Conservation (phyloP, 1,284 basidiomycete genomes). For the Ceratobasidium sp. region DNA sequence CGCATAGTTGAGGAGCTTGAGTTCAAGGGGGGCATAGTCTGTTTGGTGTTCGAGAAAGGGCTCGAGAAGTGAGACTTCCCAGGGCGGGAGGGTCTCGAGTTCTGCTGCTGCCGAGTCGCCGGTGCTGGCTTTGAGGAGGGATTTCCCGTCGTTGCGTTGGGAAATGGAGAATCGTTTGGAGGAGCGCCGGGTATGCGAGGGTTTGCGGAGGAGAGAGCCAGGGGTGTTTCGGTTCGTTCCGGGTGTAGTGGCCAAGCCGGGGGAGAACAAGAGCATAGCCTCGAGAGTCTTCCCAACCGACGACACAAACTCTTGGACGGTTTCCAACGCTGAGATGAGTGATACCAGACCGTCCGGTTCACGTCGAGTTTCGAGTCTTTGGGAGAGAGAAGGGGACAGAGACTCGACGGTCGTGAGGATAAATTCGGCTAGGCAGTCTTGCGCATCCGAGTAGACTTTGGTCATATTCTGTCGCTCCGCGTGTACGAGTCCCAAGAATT, state of each 20-base stretch:
- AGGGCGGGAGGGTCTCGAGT: slow-evolving; percentile 59
- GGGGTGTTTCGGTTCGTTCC: slow-evolving; percentile 27
- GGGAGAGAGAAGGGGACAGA: slow-evolving; percentile 83
- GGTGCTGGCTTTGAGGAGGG: slow-evolving; percentile 35
- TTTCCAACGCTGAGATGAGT: slow-evolving; percentile 76
- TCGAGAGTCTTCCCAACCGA: slow-evolving; percentile 81
- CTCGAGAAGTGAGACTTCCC: slow-evolving; percentile 92
- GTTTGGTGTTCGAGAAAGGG: slow-evolving; percentile 91
- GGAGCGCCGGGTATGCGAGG: slow-evolving; percentile 54
- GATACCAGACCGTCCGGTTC: slow-evolving; percentile 77
- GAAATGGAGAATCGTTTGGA: slow-evolving; percentile 53
- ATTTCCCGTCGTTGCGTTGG: slow-evolving; percentile 57
- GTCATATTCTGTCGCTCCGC: slow-evolving; percentile 81
- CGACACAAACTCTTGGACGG: slow-evolving; percentile 84
- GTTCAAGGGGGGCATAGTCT: slow-evolving; percentile 84
- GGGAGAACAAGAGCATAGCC: slow-evolving; percentile 65
- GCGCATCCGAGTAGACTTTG: slow-evolving; percentile 84
- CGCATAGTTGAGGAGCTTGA: slow-evolving; percentile 71
- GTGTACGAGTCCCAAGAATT: slow-evolving; percentile 75
- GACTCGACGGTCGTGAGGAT: slow-evolving; percentile 82
- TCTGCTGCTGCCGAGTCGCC: slow-evolving; percentile 22
- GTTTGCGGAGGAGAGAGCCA: slow-evolving; percentile 45
- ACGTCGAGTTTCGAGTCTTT: slow-evolving; percentile 77
- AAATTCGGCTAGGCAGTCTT: slow-evolving; percentile 79
- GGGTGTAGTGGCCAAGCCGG: slow-evolving; percentile 25